Percentiles rank a stretch among this genome's conserved stretches.
phyloP scores from a whole-genome alignment of 1,139 yeast species.

The Trichomonascaceae sp. region DNA sequence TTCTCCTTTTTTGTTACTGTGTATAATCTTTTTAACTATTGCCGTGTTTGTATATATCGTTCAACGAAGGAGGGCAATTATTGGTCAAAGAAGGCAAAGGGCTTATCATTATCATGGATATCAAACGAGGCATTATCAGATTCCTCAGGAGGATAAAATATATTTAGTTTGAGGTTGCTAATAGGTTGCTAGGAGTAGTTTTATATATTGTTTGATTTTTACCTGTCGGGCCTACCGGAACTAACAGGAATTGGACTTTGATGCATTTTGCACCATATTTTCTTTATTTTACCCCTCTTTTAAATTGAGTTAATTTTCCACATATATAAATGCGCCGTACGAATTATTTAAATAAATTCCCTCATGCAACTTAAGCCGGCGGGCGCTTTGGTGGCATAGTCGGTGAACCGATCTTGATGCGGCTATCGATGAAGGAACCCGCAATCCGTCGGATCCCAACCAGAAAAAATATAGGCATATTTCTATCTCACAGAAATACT shows the following conservation, averaged over 20 bases:
- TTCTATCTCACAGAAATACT: too few relatives aligned
- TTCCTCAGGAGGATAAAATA: background rate
- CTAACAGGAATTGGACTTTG: too few relatives aligned
- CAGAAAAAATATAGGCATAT: background rate
- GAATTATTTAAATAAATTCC: background rate
- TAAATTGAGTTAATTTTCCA: background rate
- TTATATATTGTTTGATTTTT: background rate
- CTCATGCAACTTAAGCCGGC: background rate
- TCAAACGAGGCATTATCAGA: background rate
- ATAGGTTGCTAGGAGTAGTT: background rate
- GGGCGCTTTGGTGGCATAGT: too few relatives aligned
- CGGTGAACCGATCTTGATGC: background rate
- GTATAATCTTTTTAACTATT: constrained; percentile 15
- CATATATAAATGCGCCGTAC: background rate
- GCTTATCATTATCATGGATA: background rate
- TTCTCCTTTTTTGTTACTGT: constrained; percentile 23
- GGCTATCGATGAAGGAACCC: background rate
- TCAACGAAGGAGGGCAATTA: constrained; percentile 5
- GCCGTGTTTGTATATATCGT: constrained; percentile 20
- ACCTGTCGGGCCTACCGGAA: too few relatives aligned
- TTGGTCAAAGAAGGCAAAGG: background rate
- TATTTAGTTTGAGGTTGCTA: background rate
- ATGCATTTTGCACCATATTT: background rate
- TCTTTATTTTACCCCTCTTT: background rate
- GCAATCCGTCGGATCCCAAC: background rate